Evolutionary conservation across 805 yeast species (phyloP).

Genomic region (Schwanniomyces pseudopolymorphus): DNA sequence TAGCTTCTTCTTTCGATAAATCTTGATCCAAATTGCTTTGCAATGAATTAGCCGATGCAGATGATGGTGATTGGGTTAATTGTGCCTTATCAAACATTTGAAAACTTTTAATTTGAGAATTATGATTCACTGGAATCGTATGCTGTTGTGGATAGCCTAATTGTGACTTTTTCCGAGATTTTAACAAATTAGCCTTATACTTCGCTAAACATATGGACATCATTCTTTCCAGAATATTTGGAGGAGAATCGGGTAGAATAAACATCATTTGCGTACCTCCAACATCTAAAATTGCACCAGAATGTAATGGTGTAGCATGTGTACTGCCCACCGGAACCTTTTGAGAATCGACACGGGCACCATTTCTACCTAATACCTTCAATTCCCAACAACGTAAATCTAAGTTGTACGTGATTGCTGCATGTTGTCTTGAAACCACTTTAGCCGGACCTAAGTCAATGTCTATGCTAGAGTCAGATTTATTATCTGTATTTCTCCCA

Average conservation of each 20-base stretch:
- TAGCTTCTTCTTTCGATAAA: slow-evolving; percentile 84
- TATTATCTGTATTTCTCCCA: slow-evolving; percentile 74
- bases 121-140: slow-evolving; percentile 8
- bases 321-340: slow-evolving; percentile 50
- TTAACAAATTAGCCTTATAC: slow-evolving; percentile 23
- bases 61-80: slow-evolving; percentile 37
- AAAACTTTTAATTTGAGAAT: slow-evolving; percentile 41
- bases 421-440: slow-evolving; percentile 93
- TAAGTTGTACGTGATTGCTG: slow-evolving; percentile 74
- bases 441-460: slow-evolving; percentile 96
- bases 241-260: slow-evolving; percentile 87
- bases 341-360: slow-evolving; percentile 84
- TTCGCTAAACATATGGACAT: slow-evolving; percentile 36
- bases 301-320: slow-evolving; percentile 57
- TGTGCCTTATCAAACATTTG: slow-evolving; percentile 53
- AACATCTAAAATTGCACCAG: slow-evolving; percentile 90
- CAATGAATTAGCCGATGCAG: slow-evolving; percentile 40
- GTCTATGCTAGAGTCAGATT: slow-evolving; percentile 43
- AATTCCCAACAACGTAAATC: slow-evolving; percentile 83
- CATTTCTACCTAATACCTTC: slow-evolving; percentile 83
- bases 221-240: slow-evolving; percentile 56
- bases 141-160: slow-evolving; percentile 17
- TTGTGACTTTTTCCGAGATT: slow-evolving; percentile 16
- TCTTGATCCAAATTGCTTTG: slow-evolving; percentile 55
- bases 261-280: slow-evolving; percentile 99